Base-by-base conservation (phyloP, 2,329 filamentous ascomycete genomes). In the Xylariaceae sp. region DNA sequence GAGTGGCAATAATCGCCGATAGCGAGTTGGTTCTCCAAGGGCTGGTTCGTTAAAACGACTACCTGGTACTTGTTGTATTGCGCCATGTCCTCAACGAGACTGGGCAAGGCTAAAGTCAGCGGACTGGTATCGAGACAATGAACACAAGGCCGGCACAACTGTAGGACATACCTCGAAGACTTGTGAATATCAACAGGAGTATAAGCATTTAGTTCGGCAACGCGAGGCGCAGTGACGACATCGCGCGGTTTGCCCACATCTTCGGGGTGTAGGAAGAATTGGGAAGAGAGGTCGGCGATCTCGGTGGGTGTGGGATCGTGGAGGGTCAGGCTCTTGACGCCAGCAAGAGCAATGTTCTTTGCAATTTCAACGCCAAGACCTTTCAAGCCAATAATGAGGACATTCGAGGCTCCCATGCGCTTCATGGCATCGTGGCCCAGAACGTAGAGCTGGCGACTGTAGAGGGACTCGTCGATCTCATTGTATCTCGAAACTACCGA, bases 301-400 rank as follows among this genome's bases (percentile, higher is more conserved):
- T 85, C 80, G 51, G 89, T 87, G 42, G 89, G 89, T 47, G 86
- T 84, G 46, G 94, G 92, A 70, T 99, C 94, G 77, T 91, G 89
- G 53, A 99, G 81, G 1, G 92, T 94, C 64, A 99, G 77, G 68
- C 91, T 96, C 80, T 99, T 99, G 74, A 99, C 94, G 71, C 94
- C 94, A 65, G 94, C 94, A 65, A 99, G 86, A 57, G 94, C 94
- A 68, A 99, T 90, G 68, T 99, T 99, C 81, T 99, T 99, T 68
- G 94, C 92, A 66, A 99, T 94, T 75, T 99, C 94, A 53, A 96
- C 92, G 76, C 94, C 94, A 41, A 99, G 82, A 50, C 94, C 94
- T 72, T 94, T 92, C 63, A 97, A 78, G 61, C 94, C 94, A 59
- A 92, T 88, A 54, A 99, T 80, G 51, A 99, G 87, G 57, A 99